phyloP scores from a whole-genome alignment of 257 asterid species.

The Fraxinus excelsior region DNA sequence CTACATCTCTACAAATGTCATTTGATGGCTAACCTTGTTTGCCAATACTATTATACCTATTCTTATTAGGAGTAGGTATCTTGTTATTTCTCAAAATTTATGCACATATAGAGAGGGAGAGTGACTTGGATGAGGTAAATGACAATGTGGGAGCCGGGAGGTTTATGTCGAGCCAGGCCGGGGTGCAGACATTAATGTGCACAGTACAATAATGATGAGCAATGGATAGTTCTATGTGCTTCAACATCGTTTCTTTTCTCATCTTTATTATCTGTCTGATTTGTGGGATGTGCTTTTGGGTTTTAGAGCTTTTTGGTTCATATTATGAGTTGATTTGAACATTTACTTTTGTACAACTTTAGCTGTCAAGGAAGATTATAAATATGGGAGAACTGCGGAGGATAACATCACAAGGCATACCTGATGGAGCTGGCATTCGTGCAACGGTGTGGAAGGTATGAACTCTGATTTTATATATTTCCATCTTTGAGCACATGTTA shows the following conservation, averaged over 20 bases:
- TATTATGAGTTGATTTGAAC: constrained; percentile 6
- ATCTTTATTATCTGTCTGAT: not conserved
- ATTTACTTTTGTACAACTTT: not conserved
- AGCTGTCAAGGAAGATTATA: constrained; percentile 84
- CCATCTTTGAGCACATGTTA: constrained; percentile 5
- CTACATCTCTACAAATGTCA: not conserved
- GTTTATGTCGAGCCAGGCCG: not conserved
- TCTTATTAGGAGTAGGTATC: not conserved
- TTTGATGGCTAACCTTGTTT: not conserved
- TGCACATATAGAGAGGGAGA: not conserved
- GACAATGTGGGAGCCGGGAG: not conserved
- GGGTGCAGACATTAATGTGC: not conserved
- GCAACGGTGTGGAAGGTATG: constrained; percentile 91
- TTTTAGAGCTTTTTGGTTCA: constrained; percentile 6
- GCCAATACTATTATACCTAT: not conserved
- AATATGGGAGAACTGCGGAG: constrained; percentile 79
- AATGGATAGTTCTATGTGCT: not conserved
- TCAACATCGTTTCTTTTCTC: not conserved
- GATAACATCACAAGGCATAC: constrained; percentile 82
- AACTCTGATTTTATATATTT: constrained; percentile 4
- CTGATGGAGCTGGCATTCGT: constrained; percentile 90
- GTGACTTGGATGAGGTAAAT: not conserved
- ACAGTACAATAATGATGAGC: not conserved
- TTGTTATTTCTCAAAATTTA: not conserved
- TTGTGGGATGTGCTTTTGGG: not conserved